phyloP scores from a whole-genome alignment of 2,329 filamentous ascomycete species.

The Colletotrichum scovillei region DNA sequence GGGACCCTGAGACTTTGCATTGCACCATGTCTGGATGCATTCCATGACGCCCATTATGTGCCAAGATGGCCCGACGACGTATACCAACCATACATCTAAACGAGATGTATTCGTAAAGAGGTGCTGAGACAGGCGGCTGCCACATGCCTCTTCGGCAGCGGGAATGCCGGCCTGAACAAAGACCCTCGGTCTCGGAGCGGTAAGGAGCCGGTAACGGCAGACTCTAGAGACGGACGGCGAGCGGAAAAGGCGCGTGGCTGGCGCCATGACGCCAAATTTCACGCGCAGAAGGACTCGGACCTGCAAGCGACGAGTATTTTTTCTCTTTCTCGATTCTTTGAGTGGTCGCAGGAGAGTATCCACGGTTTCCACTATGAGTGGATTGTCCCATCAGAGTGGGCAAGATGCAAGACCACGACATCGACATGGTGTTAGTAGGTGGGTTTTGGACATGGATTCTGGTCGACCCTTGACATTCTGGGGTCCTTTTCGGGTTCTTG shows the following conservation, averaged over 20 bases:
- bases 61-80: background rate
- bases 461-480: constrained; percentile 12
- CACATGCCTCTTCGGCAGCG: constrained; percentile 9
- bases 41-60: background rate
- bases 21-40: background rate
- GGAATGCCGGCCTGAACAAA: background rate
- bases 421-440: constrained; percentile 11
- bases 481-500: constrained; percentile 14
- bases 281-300: background rate
- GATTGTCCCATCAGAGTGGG: constrained; percentile 30
- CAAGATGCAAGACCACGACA: constrained; percentile 26
- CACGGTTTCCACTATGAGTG: constrained; percentile 24
- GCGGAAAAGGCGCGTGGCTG: constrained; percentile 30
- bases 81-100: background rate
- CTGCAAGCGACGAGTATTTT: background rate
- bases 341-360: constrained; percentile 6
- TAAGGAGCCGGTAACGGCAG: background rate
- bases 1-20: background rate
- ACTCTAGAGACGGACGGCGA: constrained; percentile 5
- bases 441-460: constrained; percentile 22
- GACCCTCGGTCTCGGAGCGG: constrained; percentile 5
- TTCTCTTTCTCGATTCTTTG: background rate
- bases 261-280: constrained; percentile 16
- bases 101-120: background rate
- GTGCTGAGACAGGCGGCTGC: background rate